Base-by-base conservation (phyloP, 345 rosid genomes). In the Kandelia obovata region DNA sequence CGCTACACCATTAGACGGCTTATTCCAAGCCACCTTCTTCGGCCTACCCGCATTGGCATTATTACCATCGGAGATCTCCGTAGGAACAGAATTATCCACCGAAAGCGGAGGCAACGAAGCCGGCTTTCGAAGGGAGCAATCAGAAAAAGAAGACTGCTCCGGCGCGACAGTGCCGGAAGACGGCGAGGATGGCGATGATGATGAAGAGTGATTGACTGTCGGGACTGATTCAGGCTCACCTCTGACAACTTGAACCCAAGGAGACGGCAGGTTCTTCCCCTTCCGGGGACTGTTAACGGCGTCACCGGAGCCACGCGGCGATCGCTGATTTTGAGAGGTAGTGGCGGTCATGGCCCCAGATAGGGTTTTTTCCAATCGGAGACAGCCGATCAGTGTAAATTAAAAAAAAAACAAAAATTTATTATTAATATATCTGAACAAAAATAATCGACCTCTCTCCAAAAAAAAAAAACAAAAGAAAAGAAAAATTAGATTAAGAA, bases 11-110 rank as follows among this genome's bases (percentile, higher is more conserved):
- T 80, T 81, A 8, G 85, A 75, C 26, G 85, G 88, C 73, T 72
- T 78, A 51, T 70, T 86, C 93, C 93, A 86, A 34, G 83, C 89
- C 19, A 71, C 80, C 75, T 81, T 88, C 81, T 78, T 88, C 1
- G 78, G 65, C 56, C 68, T 64, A 55, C 65, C 86, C 13, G 80
- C 86, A 73, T 74, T 78, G 67, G 80, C 76, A 58, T 61, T 46
- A 59, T 56, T 61, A 43, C 72, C 75, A 17, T 81, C 85, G 4
- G 61, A 58, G 63, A 58, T 70, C 65, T 82, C 85, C 19, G 64
- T 68, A 23, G 55, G 71, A 43, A 9, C 65, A 32, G 62, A 30
- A 69, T 68, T 56, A 53, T 73, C 84, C 7, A 30, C 75, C 32
- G 58, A 51, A 62, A 68, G 67, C 19, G 72, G 60, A 9, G 73